A percentile compares a stretch with the other conserved stretches of the same genome.
phyloP scores from a whole-genome alignment of 2,329 filamentous ascomycete species.

The Ilyonectria robusta region DNA sequence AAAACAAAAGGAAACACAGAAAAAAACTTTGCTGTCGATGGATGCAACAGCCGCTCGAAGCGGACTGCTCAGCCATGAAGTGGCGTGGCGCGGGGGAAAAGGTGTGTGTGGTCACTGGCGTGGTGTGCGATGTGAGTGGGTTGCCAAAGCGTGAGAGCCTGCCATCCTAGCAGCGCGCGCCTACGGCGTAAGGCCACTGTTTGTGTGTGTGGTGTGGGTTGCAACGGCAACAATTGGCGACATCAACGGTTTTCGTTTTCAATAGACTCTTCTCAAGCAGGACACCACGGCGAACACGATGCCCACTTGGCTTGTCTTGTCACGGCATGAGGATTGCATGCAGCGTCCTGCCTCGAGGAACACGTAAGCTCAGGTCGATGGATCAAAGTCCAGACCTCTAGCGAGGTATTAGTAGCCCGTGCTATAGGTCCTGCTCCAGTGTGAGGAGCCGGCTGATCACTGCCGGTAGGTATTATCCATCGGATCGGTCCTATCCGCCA shows the following conservation, averaged over 20 bases:
- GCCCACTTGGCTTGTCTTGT: slow-evolving; percentile 1
- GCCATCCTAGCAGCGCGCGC: background rate
- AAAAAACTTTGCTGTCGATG: background rate
- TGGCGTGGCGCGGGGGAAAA: slow-evolving; percentile 23
- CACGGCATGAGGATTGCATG: slow-evolving; percentile 17
- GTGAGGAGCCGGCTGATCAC: background rate
- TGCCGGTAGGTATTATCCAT: slow-evolving; percentile 1
- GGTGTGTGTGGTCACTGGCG: slow-evolving; percentile 11
- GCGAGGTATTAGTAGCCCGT: slow-evolving; percentile 7
- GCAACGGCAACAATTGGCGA: slow-evolving; percentile 5
- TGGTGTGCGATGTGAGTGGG: slow-evolving; percentile 4
- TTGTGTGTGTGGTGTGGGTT: slow-evolving; percentile 5
- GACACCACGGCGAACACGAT: slow-evolving; percentile 24
- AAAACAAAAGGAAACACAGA: background rate
- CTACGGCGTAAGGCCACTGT: background rate
- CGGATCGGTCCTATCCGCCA: background rate
- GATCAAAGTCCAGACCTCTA: slow-evolving; percentile 1
- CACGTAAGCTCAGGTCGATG: slow-evolving; percentile 7
- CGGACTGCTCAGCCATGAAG: slow-evolving; percentile 11
- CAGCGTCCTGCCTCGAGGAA: background rate
- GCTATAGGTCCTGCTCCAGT: background rate
- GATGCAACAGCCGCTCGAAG: slow-evolving; percentile 13
- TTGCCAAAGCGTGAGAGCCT: background rate
- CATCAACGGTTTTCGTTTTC: slow-evolving; percentile 2
- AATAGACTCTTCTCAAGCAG: slow-evolving; percentile 9